Percentiles rank a stretch among this genome's conserved stretches.
Evolutionary conservation across 2,329 filamentous ascomycete species (phyloP).

Genomic region (Amauroascus verrucosus): DNA sequence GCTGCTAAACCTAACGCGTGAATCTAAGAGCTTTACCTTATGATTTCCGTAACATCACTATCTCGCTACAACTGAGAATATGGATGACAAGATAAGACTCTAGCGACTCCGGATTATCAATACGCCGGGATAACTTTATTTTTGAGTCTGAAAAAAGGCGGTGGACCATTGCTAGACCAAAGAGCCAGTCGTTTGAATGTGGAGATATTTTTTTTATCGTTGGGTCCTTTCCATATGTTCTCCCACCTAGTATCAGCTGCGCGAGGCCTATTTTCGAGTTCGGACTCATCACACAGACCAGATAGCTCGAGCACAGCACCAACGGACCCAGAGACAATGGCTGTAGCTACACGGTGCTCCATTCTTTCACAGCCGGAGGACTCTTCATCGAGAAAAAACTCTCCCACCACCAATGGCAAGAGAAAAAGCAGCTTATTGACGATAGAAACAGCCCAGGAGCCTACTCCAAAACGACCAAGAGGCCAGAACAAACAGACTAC

Average conservation of each 20-base stretch:
- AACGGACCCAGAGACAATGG: slow-evolving; percentile 23
- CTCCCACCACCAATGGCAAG: slow-evolving; percentile 19
- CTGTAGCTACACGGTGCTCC: slow-evolving; percentile 26
- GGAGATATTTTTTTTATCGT: not conserved
- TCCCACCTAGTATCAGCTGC: slow-evolving; percentile 34
- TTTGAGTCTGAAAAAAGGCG: not conserved
- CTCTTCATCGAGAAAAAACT: not conserved
- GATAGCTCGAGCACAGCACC: slow-evolving; percentile 4
- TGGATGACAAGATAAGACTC: not conserved
- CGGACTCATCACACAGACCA: slow-evolving; percentile 20
- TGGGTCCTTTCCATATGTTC: slow-evolving; percentile 28
- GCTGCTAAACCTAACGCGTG: too few species aligned
- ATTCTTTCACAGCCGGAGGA: slow-evolving; percentile 18
- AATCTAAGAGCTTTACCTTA: too few species aligned
- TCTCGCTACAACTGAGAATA: too few species aligned
- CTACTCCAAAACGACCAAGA: slow-evolving; percentile 11
- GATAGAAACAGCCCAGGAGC: not conserved
- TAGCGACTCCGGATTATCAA: not conserved
- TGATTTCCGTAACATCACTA: too few species aligned
- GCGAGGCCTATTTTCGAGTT: slow-evolving; percentile 32
- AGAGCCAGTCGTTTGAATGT: not conserved
- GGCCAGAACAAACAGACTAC: not conserved
- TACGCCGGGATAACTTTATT: not conserved
- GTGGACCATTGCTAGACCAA: not conserved
- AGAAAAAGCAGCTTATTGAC: slow-evolving; percentile 22